Percentiles rank a stretch among this genome's conserved stretches.
Conservation (phyloP, 768 basidiomycete genomes). For the Termitomyces sp. region DNA sequence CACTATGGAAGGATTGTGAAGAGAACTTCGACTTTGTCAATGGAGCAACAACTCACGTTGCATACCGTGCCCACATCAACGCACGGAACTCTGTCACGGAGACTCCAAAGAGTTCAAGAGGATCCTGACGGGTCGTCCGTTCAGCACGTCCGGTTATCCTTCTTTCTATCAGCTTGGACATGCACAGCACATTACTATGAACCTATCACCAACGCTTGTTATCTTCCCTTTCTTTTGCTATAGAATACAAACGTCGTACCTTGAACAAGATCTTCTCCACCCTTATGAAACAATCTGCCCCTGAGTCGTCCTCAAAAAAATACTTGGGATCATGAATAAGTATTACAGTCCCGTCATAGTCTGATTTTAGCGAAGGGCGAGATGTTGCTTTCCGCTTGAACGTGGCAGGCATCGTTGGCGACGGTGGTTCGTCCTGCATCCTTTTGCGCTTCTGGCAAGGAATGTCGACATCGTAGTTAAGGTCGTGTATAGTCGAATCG, state of each 20-base stretch:
- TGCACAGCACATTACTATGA: conserved; percentile 16
- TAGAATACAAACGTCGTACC: conserved; percentile 23
- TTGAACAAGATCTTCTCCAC: conserved; percentile 45
- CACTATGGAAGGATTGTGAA: conserved; percentile 22
- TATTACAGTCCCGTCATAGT: conserved; percentile 19
- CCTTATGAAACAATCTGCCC: conserved; percentile 36
- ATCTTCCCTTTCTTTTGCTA: not conserved
- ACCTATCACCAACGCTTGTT: conserved; percentile 15
- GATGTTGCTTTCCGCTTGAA: not conserved
- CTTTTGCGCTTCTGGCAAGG: conserved; percentile 23
- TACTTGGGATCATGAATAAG: conserved; percentile 28
- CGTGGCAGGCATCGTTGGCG: not conserved
- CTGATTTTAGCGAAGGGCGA: conserved; percentile 7
- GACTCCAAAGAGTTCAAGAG: conserved; percentile 37
- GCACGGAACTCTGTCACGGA: conserved; percentile 44
- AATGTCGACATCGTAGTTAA: conserved; percentile 23
- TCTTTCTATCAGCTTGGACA: conserved; percentile 16
- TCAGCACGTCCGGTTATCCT: conserved; percentile 11
- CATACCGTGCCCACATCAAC: conserved; percentile 49
- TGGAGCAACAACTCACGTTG: conserved; percentile 33
- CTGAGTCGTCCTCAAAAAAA: conserved; percentile 27
- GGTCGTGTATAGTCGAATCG: conserved; percentile 25
- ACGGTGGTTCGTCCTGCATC: conserved; percentile 21
- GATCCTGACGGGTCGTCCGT: conserved; percentile 24
- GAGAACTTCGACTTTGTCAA: not conserved